Base-by-base conservation (phyloP, 129 eudicot species). In the Chrysanthemum lavandulifolium region DNA sequence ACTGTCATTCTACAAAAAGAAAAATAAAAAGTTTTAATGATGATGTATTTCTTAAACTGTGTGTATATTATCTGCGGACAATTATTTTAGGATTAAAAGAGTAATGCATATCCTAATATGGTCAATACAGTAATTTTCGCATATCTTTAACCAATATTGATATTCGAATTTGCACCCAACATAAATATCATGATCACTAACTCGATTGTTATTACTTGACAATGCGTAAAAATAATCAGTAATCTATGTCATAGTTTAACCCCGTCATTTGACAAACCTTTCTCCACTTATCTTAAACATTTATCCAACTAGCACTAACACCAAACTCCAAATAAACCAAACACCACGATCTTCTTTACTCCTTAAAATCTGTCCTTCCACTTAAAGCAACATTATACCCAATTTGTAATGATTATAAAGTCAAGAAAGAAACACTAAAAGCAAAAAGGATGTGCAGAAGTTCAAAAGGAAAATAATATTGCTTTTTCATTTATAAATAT, bases 331-430 rank as follows among this genome's bases (percentile, higher is more conserved):
- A 59, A 49, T 12, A 21, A 73, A 83, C 84, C 87, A 83, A 83
- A 76, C 87, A 75, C 55, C 73, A 72, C 83, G 49, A 75, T 71
- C 81, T 56, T 65, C 76, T 67, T 45, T 76, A 18, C 61, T 51
- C 78, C 54, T 66, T 72, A 69, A 18, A 51, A 73, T 77, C 80
- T 69, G 80, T 74, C 88, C 88, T 84, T 80, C 75, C 73, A 73
- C 85, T 80, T 80, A 58, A 84, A 84, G 88, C 67, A 76, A 84
- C 80, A 78, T 55, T 74, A 73, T 68, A 73, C 68, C 78, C 72
- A 70, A 62, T 57, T 40, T 45, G 51, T 53, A 80, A 84, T 84
- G 83, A 84, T 84, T 73, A 52, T 62, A 71, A 80, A 80, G 82
- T 65, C 73, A 45, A 65, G 51, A 50, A 48, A 56, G 45, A 54